Evolutionary conservation across 352 stramenopile genomes (phyloP).

Genomic region (Pythium phragmitis): DNA sequence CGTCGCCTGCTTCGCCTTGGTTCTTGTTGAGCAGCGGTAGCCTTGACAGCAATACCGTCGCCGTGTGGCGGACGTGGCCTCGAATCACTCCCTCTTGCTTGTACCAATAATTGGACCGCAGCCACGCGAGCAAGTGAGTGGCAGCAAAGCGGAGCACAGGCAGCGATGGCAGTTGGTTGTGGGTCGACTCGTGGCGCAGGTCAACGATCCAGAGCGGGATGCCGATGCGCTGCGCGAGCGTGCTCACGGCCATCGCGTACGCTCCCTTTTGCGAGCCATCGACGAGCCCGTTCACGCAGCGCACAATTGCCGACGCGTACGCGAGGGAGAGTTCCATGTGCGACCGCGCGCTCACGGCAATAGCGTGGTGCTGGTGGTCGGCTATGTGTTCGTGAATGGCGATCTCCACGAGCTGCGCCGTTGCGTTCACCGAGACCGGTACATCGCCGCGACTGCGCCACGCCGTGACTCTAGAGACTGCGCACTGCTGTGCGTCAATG

Average conservation of each 20-base stretch:
- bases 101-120: conserved; percentile 88
- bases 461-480: conserved; percentile 54
- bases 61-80: conserved; percentile 44
- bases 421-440: conserved; percentile 78
- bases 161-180: conserved; percentile 92
- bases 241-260: conserved; percentile 75
- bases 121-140: conserved; percentile 86
- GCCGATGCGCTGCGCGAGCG: conserved; percentile 83
- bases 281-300: conserved; percentile 83
- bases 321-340: conserved; percentile 78
- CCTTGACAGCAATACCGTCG: conserved; percentile 29
- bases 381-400: conserved; percentile 68
- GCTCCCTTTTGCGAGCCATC: conserved; percentile 76
- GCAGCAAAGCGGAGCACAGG: conserved; percentile 85
- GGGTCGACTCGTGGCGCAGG: conserved; percentile 90
- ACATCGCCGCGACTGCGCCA: conserved; percentile 73
- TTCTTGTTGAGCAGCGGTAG: conserved; percentile 21
- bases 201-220: conserved; percentile 94
- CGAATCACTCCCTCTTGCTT: conserved; percentile 59
- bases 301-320: conserved; percentile 63
- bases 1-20: conserved; percentile 1
- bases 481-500: conserved; percentile 45
- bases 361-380: conserved; percentile 59
- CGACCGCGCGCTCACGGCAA: conserved; percentile 69
- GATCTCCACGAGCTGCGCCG: conserved; percentile 74